phyloP scores from a whole-genome alignment of 1,284 basidiomycete species.

The Singerocomus rubriflavus region DNA sequence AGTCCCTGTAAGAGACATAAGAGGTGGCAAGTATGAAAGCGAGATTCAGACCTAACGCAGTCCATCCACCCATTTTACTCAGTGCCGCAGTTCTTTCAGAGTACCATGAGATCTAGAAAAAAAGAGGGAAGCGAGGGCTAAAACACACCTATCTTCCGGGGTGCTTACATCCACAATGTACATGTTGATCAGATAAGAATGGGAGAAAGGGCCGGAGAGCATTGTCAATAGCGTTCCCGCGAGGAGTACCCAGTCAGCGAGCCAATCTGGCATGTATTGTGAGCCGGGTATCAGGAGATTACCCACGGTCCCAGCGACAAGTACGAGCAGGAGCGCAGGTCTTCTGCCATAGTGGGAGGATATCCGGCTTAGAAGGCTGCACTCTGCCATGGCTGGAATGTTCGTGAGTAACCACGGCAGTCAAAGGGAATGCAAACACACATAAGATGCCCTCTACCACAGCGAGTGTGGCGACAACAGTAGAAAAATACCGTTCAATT shows the following conservation, averaged over 20 bases:
- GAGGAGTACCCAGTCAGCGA: not conserved
- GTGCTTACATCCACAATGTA: not conserved
- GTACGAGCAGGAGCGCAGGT: constrained; percentile 24
- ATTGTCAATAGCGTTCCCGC: not conserved
- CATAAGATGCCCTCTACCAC: constrained; percentile 20
- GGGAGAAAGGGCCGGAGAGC: not conserved
- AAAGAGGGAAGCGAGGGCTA: not conserved
- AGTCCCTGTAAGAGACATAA: constrained; percentile 17
- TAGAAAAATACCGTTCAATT: constrained; percentile 23
- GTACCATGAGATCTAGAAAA: not conserved
- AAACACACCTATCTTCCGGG: not conserved
- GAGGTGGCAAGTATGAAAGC: not conserved
- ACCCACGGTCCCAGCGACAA: constrained; percentile 16
- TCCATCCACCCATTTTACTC: constrained; percentile 26
- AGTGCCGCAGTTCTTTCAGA: constrained; percentile 28
- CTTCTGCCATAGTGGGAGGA: constrained; percentile 32
- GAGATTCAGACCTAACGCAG: not conserved
- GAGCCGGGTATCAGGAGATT: constrained; percentile 22
- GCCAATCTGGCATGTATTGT: constrained; percentile 2
- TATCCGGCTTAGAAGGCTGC: constrained; percentile 22
- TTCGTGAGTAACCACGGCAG: constrained; percentile 4
- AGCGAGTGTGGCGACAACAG: constrained; percentile 16
- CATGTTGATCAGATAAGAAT: not conserved
- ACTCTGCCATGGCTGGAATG: constrained; percentile 17
- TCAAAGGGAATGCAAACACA: constrained; percentile 10